These are phyloP conservation scores for Myxozyma udenii DNA, from an alignment of 805 yeast species.

Conservation along the genomic window DNA sequence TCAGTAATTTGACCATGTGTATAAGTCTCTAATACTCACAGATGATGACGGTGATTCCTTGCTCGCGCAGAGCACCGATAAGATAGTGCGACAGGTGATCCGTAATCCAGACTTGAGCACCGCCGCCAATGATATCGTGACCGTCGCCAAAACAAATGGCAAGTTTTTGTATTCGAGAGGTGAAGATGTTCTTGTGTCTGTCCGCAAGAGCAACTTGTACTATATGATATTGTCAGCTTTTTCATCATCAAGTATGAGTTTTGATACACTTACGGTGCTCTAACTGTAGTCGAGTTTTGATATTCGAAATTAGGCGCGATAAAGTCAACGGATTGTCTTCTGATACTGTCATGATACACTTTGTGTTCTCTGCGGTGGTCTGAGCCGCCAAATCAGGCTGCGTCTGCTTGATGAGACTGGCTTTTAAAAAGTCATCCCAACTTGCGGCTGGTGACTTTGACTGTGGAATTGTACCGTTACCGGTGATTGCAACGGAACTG, in stretches of 20 bases:
- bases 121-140: too few relatives aligned
- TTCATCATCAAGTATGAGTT: too few relatives aligned
- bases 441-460: too few relatives aligned
- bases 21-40: too few relatives aligned
- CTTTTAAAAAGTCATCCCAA: too few relatives aligned
- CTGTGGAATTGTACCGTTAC: conserved; percentile 20
- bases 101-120: too few relatives aligned
- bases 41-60: too few relatives aligned
- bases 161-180: conserved; percentile 47
- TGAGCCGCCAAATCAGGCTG: conserved; percentile 63
- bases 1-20: too few relatives aligned
- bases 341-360: conserved; percentile 51
- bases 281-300: conserved; percentile 45
- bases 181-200: conserved; percentile 31
- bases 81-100: too few relatives aligned
- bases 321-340: conserved; percentile 20
- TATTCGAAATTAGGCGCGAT: conserved; percentile 8
- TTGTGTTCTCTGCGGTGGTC: conserved; percentile 26
- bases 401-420: conserved; percentile 45
- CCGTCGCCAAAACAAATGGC: conserved; percentile 97
- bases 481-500: conserved; percentile 50
- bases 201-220: conserved; percentile 60
- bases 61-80: too few relatives aligned
- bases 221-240: too few relatives aligned
- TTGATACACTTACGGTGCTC: conserved; percentile 33